Percentiles rank a stretch among this genome's conserved stretches.
Evolutionary conservation across 768 basidiomycete genomes (phyloP).

Genomic region (Agaricus sinodeliciosus): DNA sequence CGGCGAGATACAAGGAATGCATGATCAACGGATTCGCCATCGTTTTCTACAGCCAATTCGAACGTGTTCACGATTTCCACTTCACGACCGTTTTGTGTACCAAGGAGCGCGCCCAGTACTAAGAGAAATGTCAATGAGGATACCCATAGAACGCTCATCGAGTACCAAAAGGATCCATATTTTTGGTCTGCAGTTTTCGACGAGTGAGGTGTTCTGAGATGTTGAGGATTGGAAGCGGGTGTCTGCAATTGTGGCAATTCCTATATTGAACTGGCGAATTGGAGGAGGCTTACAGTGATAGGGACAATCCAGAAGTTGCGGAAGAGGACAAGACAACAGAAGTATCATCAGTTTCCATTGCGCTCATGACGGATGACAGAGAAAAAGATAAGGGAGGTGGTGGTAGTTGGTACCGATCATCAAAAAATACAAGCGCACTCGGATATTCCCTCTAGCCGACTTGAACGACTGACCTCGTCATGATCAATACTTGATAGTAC

Average conservation of each 20-base stretch:
- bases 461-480: conserved; percentile 32
- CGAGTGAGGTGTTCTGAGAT: conserved; percentile 95
- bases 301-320: conserved; percentile 65
- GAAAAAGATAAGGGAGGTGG: neutral
- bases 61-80: conserved; percentile 98
- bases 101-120: conserved; percentile 93
- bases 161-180: conserved; percentile 59
- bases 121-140: conserved; percentile 2
- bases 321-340: conserved; percentile 69
- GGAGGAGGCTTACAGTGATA: conserved; percentile 54
- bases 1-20: conserved; percentile 75
- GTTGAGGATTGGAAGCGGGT: conserved; percentile 93
- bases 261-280: neutral
- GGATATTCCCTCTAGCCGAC: conserved; percentile 26
- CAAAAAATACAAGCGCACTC: neutral
- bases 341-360: conserved; percentile 76
- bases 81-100: conserved; percentile 89
- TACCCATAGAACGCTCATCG: conserved; percentile 2
- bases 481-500: conserved; percentile 17
- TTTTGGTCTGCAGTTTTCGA: conserved; percentile 64
- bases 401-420: neutral
- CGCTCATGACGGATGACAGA: conserved; percentile 29
- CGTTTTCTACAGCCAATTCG: conserved; percentile 68
- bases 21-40: conserved; percentile 62
- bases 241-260: conserved; percentile 43